These are phyloP conservation scores for Forsythia viridissima DNA, from an alignment of 257 asterid species.

Conservation along the genomic window DNA sequence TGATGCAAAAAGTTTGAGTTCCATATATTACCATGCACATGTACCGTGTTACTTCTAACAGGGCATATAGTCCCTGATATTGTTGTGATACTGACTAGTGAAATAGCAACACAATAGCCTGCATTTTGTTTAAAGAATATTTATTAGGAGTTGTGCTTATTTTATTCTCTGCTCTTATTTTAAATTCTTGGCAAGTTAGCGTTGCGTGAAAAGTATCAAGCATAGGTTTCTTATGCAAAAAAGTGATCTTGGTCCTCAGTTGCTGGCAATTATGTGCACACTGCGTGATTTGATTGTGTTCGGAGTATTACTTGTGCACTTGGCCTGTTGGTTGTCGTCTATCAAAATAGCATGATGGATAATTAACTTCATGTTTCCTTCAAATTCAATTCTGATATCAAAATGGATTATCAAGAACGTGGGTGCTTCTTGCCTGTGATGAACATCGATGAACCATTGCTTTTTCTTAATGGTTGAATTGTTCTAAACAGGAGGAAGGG, in stretches of 20 bases:
- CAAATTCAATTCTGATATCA: no score
- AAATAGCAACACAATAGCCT: not conserved
- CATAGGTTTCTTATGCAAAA: not conserved
- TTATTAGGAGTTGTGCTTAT: not conserved
- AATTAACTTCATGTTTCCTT: no score
- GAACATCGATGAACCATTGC: not conserved
- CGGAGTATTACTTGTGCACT: not conserved
- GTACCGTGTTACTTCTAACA: not conserved
- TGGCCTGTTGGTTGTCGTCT: no score
- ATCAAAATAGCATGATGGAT: no score
- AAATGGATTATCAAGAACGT: not conserved
- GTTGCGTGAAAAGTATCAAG: not conserved
- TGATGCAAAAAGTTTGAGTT: not conserved
- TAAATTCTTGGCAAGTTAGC: not conserved
- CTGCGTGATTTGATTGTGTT: not conserved
- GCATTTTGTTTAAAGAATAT: not conserved
- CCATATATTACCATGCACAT: not conserved
- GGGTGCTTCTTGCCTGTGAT: not conserved
- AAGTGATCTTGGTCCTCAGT: not conserved
- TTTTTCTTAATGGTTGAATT: slow-evolving; percentile 8
- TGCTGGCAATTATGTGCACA: not conserved
- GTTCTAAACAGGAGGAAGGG: slow-evolving; percentile 72
- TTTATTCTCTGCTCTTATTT: not conserved
- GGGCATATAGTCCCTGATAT: not conserved
- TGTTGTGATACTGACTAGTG: not conserved